Percentiles rank a stretch among this genome's conserved stretches.
Evolutionary conservation across 164 flowering plant genomes (phyloP).

Genomic region (Akebia trifoliata): DNA sequence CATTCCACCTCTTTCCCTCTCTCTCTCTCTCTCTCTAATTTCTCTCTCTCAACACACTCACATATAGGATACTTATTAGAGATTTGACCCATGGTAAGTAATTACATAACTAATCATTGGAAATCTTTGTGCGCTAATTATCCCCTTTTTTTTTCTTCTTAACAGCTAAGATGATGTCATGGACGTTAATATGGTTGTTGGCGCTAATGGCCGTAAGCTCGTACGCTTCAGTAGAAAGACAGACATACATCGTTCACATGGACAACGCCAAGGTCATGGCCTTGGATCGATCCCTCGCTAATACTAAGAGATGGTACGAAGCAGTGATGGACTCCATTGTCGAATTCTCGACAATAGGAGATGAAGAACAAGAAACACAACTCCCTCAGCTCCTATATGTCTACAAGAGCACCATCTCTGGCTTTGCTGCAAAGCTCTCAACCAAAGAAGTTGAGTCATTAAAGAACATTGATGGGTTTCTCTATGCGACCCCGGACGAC

Average conservation of each 20-base stretch:
- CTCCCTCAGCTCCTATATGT: conserved; percentile 49
- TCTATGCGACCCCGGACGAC: conserved; percentile 52
- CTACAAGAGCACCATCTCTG: conserved; percentile 48
- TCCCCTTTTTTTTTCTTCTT: neutral
- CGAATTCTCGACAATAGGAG: conserved; percentile 23
- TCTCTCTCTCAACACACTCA: neutral
- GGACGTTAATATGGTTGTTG: conserved; percentile 15
- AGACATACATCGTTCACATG: conserved; percentile 63
- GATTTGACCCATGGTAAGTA: neutral
- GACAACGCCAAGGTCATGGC: conserved; percentile 38
- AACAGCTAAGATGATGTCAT: conserved; percentile 1
- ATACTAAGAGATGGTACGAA: conserved; percentile 37
- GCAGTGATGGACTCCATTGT: conserved; percentile 32
- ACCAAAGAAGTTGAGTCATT: conserved; percentile 33
- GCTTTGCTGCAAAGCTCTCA: conserved; percentile 67
- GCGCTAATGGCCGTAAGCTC: conserved; percentile 23
- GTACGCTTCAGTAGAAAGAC: conserved; percentile 26
- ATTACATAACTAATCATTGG: neutral
- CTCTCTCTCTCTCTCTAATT: no score
- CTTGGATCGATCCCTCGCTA: conserved; percentile 16
- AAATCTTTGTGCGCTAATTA: neutral
- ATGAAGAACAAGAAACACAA: conserved; percentile 14
- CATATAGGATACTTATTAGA: neutral
- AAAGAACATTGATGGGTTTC: conserved; percentile 41
- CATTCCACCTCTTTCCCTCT: no score